phyloP scores from a whole-genome alignment of 2,329 filamentous ascomycete species.

The Paraphaeosphaeria minitans region DNA sequence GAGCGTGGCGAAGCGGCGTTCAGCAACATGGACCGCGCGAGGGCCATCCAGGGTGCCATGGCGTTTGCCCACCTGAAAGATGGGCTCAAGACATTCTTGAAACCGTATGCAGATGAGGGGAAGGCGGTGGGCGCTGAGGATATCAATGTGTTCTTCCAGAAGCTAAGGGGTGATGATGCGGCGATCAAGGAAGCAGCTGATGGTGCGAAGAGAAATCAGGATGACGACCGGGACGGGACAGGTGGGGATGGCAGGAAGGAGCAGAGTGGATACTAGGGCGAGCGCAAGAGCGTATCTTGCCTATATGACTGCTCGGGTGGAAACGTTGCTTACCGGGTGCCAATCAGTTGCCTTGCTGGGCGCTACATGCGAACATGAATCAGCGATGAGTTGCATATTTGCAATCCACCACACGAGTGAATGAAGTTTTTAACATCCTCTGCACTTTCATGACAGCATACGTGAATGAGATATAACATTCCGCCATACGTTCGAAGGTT shows the following conservation, averaged over 20 bases:
- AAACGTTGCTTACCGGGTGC: not conserved
- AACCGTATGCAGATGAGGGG: constrained; percentile 91
- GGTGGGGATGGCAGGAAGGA: constrained; percentile 41
- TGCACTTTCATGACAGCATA: no score
- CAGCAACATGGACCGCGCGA: constrained; percentile 87
- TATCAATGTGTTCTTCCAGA: constrained; percentile 95
- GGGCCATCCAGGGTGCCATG: constrained; percentile 94
- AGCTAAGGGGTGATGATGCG: constrained; percentile 84
- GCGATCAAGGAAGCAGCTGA: constrained; percentile 58
- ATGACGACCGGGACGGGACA: constrained; percentile 33
- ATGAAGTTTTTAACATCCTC: no score
- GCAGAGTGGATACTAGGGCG: constrained; percentile 46
- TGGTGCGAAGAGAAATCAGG: constrained; percentile 33
- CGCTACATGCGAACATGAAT: not conserved
- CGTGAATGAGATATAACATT: no score
- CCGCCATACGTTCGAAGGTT: no score
- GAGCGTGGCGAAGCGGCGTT: constrained; percentile 93
- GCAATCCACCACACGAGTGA: no score
- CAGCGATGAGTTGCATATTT: no score
- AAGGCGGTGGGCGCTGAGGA: constrained; percentile 89
- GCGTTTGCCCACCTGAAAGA: constrained; percentile 96
- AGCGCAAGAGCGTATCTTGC: not conserved
- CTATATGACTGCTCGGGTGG: not conserved
- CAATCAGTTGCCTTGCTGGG: no score
- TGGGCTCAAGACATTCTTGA: constrained; percentile 91